A percentile compares a stretch with the other conserved stretches of the same genome.
Evolutionary conservation across 805 yeast species (phyloP).

Genomic region (Ogataea ganodermae): DNA sequence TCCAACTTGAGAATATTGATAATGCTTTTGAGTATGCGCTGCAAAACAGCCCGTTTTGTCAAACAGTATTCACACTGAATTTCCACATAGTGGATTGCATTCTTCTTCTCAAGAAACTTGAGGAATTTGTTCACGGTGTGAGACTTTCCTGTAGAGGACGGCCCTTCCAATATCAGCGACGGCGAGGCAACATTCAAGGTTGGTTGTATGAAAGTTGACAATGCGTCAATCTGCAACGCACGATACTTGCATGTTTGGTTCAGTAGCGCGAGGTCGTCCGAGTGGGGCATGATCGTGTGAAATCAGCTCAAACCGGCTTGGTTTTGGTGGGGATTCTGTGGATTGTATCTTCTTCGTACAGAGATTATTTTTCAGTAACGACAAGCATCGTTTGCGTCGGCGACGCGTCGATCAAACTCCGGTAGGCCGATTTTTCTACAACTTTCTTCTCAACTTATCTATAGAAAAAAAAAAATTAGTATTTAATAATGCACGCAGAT

Average conservation of each 20-base stretch:
- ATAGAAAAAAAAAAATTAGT: neutral
- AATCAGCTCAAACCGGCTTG: neutral
- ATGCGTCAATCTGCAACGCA: slow-evolving; percentile 37
- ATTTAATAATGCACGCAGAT: neutral
- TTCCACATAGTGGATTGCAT: slow-evolving; percentile 31
- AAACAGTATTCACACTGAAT: slow-evolving; percentile 49
- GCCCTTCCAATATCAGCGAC: slow-evolving; percentile 48
- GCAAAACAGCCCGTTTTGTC: slow-evolving; percentile 43
- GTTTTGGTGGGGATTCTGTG: neutral
- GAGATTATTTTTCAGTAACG: neutral
- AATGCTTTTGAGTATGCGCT: slow-evolving; percentile 40
- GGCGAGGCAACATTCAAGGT: slow-evolving; percentile 36
- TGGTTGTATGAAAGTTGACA: slow-evolving; percentile 38
- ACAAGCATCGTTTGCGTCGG: neutral
- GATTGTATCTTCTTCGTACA: too few species aligned
- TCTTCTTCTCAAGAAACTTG: slow-evolving; percentile 18
- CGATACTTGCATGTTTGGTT: slow-evolving; percentile 28
- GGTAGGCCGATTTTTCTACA: slow-evolving; percentile 1
- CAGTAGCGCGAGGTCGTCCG: slow-evolving; percentile 7
- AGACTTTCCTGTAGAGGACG: slow-evolving; percentile 51
- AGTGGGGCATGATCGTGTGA: slow-evolving; percentile 1
- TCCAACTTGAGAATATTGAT: slow-evolving; percentile 14
- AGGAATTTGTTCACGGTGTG: slow-evolving; percentile 39
- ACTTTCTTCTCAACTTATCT: neutral
- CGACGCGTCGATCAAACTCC: neutral